Conservation (phyloP, 1,284 basidiomycete species). For the Ceratobasidium sp. region DNA sequence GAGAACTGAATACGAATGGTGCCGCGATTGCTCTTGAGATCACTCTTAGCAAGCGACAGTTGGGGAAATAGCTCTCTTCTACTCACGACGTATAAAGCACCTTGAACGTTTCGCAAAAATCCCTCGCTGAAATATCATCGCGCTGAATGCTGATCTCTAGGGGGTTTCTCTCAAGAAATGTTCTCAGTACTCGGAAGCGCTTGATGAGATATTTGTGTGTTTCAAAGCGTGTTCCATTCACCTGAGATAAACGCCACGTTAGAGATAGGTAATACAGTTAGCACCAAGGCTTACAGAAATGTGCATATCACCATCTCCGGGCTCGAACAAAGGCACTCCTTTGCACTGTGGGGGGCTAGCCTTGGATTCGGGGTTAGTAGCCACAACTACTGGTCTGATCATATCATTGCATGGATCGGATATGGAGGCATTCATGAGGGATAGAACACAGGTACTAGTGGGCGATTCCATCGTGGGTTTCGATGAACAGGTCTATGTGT, state of each 20-base stretch:
- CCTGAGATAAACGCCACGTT: background rate
- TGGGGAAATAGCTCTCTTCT: background rate
- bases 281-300: background rate
- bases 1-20: slow-evolving; percentile 45
- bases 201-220: slow-evolving; percentile 19
- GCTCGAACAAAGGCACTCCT: background rate
- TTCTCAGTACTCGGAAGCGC: slow-evolving; percentile 1
- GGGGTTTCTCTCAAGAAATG: background rate
- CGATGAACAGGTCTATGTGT: no score
- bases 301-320: slow-evolving; percentile 2
- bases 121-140: background rate
- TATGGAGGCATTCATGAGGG: no score
- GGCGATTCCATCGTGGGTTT: no score
- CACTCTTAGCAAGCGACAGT: background rate
- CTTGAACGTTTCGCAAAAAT: slow-evolving; percentile 15
- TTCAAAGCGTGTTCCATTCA: background rate
- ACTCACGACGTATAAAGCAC: slow-evolving; percentile 26
- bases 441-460: no score
- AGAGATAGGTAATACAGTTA: background rate
- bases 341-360: background rate
- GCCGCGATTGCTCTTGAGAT: slow-evolving; percentile 9
- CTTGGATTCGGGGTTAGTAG: background rate
- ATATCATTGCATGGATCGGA: no score
- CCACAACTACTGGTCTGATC: no score
- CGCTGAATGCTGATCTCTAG: background rate